phyloP scores from a whole-genome alignment of 192 early-diverging fungal species.

The Lunasporangiospora selenospora region DNA sequence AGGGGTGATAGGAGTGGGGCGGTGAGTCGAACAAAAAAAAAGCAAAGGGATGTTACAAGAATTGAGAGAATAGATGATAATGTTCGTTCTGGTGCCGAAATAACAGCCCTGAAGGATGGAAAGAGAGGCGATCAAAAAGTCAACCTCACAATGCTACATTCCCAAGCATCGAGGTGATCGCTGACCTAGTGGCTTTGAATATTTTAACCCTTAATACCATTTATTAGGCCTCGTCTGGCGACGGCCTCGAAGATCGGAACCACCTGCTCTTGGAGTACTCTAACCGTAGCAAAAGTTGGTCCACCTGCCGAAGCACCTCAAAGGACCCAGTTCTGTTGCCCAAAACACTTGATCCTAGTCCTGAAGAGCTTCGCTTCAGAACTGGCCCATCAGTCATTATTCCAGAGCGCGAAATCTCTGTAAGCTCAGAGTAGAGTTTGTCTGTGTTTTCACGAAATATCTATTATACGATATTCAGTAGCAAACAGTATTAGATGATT shows the following conservation, averaged over 20 bases:
- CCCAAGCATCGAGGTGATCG: no score
- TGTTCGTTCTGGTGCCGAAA: no score
- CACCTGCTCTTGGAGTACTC: slow-evolving; percentile 41
- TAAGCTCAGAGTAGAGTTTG: slow-evolving; percentile 17
- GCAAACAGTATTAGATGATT: no score
- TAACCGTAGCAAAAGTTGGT: slow-evolving; percentile 28
- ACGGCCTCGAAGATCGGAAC: slow-evolving; percentile 16
- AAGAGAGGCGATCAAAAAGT: no score
- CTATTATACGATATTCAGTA: no score
- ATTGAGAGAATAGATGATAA: no score
- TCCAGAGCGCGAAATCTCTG: slow-evolving; percentile 23
- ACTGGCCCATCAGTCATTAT: slow-evolving; percentile 19
- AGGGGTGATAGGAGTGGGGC: background rate
- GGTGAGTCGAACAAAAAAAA: background rate
- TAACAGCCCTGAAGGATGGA: no score
- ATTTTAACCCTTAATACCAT: no score
- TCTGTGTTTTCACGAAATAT: slow-evolving; percentile 19
- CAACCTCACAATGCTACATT: no score
- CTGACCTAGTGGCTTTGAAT: no score
- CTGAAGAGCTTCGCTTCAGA: slow-evolving; percentile 24
- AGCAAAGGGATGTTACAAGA: background rate
- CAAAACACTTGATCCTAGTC: slow-evolving; percentile 27
- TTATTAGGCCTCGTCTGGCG: background rate
- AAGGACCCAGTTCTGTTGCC: slow-evolving; percentile 21
- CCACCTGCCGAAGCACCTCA: slow-evolving; percentile 26